These are phyloP conservation scores for Melaleuca alternifolia DNA, from an alignment of 345 rosid genomes.

Conservation along the genomic window DNA sequence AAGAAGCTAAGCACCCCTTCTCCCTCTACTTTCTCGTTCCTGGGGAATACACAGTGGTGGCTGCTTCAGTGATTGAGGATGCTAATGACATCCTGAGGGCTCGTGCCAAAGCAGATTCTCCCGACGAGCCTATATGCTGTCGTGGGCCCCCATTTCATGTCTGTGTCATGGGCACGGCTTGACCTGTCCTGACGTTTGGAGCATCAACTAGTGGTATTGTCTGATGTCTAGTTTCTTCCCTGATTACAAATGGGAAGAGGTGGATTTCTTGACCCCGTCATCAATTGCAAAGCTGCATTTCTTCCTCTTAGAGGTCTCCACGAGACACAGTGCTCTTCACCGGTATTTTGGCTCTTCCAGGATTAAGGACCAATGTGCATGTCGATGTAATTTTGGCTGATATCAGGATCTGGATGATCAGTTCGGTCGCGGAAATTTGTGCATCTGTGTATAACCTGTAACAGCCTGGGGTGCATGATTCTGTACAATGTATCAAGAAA, in stretches of 20 bases:
- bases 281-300: not conserved
- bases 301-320: not conserved
- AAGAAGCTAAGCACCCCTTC: constrained; percentile 66
- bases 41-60: constrained; percentile 81
- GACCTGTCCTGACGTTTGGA: not conserved
- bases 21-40: constrained; percentile 86
- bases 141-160: constrained; percentile 92
- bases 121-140: constrained; percentile 84
- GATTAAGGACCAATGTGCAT: not conserved
- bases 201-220: not conserved
- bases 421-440: not conserved
- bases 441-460: not conserved
- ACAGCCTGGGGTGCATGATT: not conserved
- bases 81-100: constrained; percentile 80
- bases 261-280: not conserved
- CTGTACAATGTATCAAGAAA: not conserved
- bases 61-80: constrained; percentile 81
- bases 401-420: not conserved
- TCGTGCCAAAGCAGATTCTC: constrained; percentile 56
- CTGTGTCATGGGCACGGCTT: constrained; percentile 55
- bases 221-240: not conserved
- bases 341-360: not conserved
- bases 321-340: not conserved
- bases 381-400: not conserved
- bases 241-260: not conserved